Evolutionary conservation across 2,329 filamentous ascomycete species (phyloP), one percentile per base, ranked within the genome.

Genomic region (Metarhizium brunneum): DNA sequence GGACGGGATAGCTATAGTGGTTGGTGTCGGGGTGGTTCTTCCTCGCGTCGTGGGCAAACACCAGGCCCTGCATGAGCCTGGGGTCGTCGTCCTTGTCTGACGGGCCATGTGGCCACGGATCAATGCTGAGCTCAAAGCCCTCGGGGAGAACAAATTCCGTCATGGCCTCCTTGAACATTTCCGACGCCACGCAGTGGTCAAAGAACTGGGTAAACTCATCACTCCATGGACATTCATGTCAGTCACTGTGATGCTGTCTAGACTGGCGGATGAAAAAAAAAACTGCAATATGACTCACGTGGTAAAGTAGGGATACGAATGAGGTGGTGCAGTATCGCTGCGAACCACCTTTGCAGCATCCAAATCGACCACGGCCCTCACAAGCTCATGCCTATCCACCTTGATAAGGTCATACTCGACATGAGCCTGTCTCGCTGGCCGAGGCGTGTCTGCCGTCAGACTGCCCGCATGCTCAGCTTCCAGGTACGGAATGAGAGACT

Each of bases 101-200:
- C 2, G 73, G 73, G 6, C 76, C 76, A 59, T 90, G 90, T 47
- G 88, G 88, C 87, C 87, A 90, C 0, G 80, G 59, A 82, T 78
- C 75, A 59, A 77, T 76, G 43, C 68, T 69, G 53, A 76, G 59
- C 51, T 63, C 60, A 54, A 76, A 75, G 59, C 72, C 71, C 32
- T 75, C 69, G 4, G 77, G 76, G 13, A 80, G 64, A 4, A 64
- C 61, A 53, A 79, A 75, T 60, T 78, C 75, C 25, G 72, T 65
- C 63, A 80, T 66, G 53, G 76, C 76, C 14, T 74, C 66, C 57
- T 74, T 70, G 64, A 79, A 79, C 47, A 76, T 61, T 0, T 72
- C 67, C 0, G 76, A 79, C 5, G 69, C 64, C 13, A 74, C 52
- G 57, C 74, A 76, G 8, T 64, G 62, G 29, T 73, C 70, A 43